Percentiles rank a stretch among this genome's conserved stretches.
Conservation (phyloP, 2,329 filamentous ascomycete species). For the Penicillium sp. region DNA sequence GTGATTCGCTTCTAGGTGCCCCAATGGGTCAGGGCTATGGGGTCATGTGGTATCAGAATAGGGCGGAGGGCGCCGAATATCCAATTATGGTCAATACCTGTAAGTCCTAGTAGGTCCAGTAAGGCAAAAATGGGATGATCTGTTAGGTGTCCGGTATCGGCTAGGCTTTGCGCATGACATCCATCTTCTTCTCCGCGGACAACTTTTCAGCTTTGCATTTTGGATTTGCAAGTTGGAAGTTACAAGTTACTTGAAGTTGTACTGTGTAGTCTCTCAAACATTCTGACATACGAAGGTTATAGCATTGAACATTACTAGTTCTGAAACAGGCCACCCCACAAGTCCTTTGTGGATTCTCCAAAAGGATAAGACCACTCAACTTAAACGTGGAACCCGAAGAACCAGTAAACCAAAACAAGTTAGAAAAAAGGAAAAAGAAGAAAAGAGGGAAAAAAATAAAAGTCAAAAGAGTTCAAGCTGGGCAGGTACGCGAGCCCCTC, state of each 20-base stretch:
- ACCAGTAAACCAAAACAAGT: slow-evolving; percentile 11
- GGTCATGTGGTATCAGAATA: slow-evolving; percentile 1
- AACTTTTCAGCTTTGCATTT: background rate
- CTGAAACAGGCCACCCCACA: background rate
- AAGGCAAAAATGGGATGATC: background rate
- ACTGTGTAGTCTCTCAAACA: too few relatives aligned
- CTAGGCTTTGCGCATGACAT: background rate
- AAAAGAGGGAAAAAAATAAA: slow-evolving; percentile 11
- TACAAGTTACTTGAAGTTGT: too few relatives aligned
- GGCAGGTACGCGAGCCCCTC: slow-evolving; percentile 15
- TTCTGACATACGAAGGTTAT: too few relatives aligned
- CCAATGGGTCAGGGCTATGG: background rate
- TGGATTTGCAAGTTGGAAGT: background rate
- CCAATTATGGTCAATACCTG: background rate
- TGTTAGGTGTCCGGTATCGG: background rate
- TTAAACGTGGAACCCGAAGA: slow-evolving; percentile 13
- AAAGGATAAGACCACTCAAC: slow-evolving; percentile 14
- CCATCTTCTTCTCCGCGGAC: background rate
- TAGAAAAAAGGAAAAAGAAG: slow-evolving; percentile 13
- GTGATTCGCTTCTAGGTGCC: slow-evolving; percentile 1
- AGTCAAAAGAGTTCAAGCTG: slow-evolving; percentile 13
- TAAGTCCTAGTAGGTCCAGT: background rate
- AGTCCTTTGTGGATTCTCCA: background rate
- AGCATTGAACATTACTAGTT: too few relatives aligned
- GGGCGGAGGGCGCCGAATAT: background rate